Base-by-base conservation (phyloP, 345 rosid species). In the Salix udensis region DNA sequence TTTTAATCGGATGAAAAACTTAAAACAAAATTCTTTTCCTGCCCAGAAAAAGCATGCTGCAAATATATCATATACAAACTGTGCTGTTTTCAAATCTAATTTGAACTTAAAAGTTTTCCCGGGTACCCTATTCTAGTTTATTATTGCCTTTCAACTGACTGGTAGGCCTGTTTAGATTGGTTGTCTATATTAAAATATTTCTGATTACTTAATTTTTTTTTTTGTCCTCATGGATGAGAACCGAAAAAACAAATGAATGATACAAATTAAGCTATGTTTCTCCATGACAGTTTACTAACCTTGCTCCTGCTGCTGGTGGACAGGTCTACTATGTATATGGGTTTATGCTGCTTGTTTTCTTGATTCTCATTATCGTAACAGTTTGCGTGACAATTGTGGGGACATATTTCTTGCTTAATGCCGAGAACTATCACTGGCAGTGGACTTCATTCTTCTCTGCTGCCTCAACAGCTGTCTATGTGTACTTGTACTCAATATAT, bases 391-490 rank as follows among this genome's bases (percentile, higher is more conserved):
- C 98, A 76, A 91, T 94, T 2, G 98, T 90, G 84, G 98, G 98
- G 34, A 89, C 98, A 7, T 94, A 94, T 80, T 94, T 91, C 91
- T 80, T 94, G 79, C 91, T 94, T 72, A 94, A 94, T 79, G 98
- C 98, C 48, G 98, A 94, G 88, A 94, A 94, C 75, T 94, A 94
- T 81, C 97, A 94, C 84, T 94, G 98, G 98, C 98, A 94, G 79
- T 94, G 98, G 98, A 94, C 98, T 1, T 94, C 98, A 31, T 94
- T 91, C 79, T 88, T 90, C 85, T 91, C 98, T 36, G 98, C 98
- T 72, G 98, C 98, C 28, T 94, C 98, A 58, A 94, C 98, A 53
- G 94, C 98, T 44, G 92, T 91, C 70, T 94, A 94, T 70, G 97
- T 94, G 74, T 94, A 91, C 84, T 76, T 91, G 80, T 94, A 94